Base-by-base conservation (phyloP, 2,329 filamentous ascomycete species). In the Trichophyton rubrum region DNA sequence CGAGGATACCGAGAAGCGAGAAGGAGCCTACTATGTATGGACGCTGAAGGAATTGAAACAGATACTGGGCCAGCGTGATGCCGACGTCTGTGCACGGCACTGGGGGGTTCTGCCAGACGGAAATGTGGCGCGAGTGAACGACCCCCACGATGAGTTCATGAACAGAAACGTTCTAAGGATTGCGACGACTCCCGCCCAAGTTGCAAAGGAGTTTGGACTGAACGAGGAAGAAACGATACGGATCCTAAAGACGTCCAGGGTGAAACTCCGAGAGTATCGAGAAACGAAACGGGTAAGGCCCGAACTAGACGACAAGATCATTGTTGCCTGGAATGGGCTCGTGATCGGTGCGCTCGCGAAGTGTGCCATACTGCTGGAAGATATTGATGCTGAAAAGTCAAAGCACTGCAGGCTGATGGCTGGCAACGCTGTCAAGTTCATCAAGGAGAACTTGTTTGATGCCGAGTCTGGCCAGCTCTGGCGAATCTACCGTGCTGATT, bases 21-120 rank as follows among this genome's bases (percentile, higher is more conserved):
- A 97, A 73, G 93, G 93, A 0, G 92, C 91, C 0, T 97, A 89
- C 71, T 96, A 97, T 68, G 83, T 96, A 2, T 99, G 92, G 92
- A 95, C 91, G 0, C 77, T 87, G 58, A 87, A 90, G 58, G 91
- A 97, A 70, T 87, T 97, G 62, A 85, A 90, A 62, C 81, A 84
- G 9, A 83, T 95, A 1, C 79, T 96, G 1, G 84, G 84, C 1
- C 78, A 82, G 2, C 80, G 85, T 45, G 84, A 88, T 62, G 85
- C 85, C 22, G 82, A 85, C 2, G 82, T 96, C 15, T 85, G 89
- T 33, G 89, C 90, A 0, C 84, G 84, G 3, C 89, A 96, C 72
- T 97, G 89, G 84, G 88, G 89, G 62, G 86, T 96, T 13, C 82
- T 83, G 35, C 81, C 88, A 45, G 85, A 95, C 66, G 93, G 93